Conservation (phyloP, 441 rosid species). For the Aleurites moluccanus region DNA sequence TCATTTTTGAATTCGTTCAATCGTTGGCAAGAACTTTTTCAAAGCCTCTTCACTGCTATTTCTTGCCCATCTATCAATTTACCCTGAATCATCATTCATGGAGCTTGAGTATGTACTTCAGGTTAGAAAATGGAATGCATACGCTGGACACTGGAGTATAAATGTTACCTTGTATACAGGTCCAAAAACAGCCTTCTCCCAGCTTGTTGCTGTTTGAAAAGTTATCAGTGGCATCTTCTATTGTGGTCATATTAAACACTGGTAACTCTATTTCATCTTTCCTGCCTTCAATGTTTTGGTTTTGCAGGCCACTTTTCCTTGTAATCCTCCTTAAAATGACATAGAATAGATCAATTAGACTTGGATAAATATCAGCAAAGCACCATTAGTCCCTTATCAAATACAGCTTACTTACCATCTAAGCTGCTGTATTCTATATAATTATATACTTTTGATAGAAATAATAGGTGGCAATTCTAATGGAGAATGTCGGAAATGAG, state of each 20-base stretch:
- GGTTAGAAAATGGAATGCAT: not conserved
- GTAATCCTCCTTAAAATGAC: too few species aligned
- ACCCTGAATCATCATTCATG: slow-evolving; percentile 38
- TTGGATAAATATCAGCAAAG: too few species aligned
- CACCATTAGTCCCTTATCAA: too few species aligned
- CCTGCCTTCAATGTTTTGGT: too few species aligned
- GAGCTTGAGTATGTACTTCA: not conserved
- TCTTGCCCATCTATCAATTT: slow-evolving; percentile 44
- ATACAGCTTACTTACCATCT: too few species aligned
- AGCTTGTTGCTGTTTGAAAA: slow-evolving; percentile 20
- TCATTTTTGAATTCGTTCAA: slow-evolving; percentile 51
- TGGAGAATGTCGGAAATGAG: not conserved
- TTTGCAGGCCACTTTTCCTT: too few species aligned
- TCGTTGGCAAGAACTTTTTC: slow-evolving; percentile 46
- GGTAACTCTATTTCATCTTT: too few species aligned
- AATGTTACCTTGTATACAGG: slow-evolving; percentile 18
- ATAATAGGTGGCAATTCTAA: too few species aligned
- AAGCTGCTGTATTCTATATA: too few species aligned
- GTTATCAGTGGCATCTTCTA: not conserved
- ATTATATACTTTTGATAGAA: too few species aligned
- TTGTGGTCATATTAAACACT: too few species aligned
- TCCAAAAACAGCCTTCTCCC: slow-evolving; percentile 29
- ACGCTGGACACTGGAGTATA: not conserved
- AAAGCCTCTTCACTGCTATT: slow-evolving; percentile 53
- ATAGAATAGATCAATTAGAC: too few species aligned